Percentiles rank a stretch among this genome's conserved stretches.
Conservation (phyloP, 1,284 basidiomycete genomes). For the Gastroboletus turbinatus region DNA sequence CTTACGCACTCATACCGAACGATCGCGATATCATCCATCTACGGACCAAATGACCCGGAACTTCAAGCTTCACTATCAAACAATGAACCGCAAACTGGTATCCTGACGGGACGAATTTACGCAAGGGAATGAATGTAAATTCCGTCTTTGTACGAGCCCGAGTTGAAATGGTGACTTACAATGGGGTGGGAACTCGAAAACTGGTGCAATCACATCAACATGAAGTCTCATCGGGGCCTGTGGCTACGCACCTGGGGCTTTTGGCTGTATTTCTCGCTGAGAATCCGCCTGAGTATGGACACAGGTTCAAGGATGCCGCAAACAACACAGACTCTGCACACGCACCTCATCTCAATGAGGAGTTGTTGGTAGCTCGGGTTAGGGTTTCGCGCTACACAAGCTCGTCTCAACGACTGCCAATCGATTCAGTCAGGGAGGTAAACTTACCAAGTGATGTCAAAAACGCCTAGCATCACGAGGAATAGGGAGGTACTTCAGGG, state of each 20-base stretch:
- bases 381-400: conserved; percentile 51
- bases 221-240: background rate
- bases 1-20: background rate
- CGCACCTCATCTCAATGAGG: conserved; percentile 65
- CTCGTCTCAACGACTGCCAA: conserved; percentile 5
- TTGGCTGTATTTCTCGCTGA: conserved; percentile 74
- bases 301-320: background rate
- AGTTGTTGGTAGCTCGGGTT: conserved; percentile 83
- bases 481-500: background rate
- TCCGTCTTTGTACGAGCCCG: background rate
- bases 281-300: conserved; percentile 44
- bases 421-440: background rate
- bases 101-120: conserved; percentile 19
- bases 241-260: conserved; percentile 67
- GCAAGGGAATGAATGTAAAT: background rate
- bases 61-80: conserved; percentile 15
- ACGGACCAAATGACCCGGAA: background rate
- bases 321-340: background rate
- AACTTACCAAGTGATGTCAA: conserved; percentile 58
- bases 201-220: conserved; percentile 33
- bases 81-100: conserved; percentile 30
- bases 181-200: conserved; percentile 79
- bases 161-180: conserved; percentile 41
- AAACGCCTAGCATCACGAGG: conserved; percentile 61
- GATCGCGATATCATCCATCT: background rate